phyloP scores from a whole-genome alignment of 2,329 filamentous ascomycete genomes.

The Aquanectria penicillioides region DNA sequence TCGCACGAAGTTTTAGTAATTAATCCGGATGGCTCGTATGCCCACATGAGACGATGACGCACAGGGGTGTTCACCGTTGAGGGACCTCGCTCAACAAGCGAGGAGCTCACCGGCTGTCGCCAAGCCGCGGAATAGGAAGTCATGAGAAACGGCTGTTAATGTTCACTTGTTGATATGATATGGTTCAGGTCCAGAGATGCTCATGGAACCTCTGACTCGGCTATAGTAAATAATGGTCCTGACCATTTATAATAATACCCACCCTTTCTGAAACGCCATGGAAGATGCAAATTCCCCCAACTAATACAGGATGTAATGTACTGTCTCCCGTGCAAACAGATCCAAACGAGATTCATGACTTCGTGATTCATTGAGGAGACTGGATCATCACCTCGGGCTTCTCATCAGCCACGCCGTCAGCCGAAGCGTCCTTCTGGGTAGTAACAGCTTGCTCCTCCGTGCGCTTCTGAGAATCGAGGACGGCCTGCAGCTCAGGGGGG shows the following conservation, averaged over 20 bases:
- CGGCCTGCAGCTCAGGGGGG: slow-evolving; percentile 66
- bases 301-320: slow-evolving; percentile 24
- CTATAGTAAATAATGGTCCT: slow-evolving; percentile 15
- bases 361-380: slow-evolving; percentile 38
- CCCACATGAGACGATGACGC: slow-evolving; percentile 20
- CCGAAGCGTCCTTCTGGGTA: slow-evolving; percentile 33
- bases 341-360: slow-evolving; percentile 14
- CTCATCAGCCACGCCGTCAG: slow-evolving; percentile 20
- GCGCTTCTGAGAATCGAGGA: slow-evolving; percentile 65
- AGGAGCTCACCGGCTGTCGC: background rate
- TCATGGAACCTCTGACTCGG: slow-evolving; percentile 7
- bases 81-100: background rate
- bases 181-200: slow-evolving; percentile 9
- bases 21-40: slow-evolving; percentile 9
- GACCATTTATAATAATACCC: slow-evolving; percentile 22
- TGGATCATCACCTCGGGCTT: slow-evolving; percentile 41
- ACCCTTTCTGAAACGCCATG: slow-evolving; percentile 42
- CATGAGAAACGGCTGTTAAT: slow-evolving; percentile 9
- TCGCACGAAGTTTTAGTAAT: slow-evolving; percentile 2
- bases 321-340: slow-evolving; percentile 29
- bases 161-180: background rate
- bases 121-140: background rate
- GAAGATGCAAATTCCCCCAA: slow-evolving; percentile 37
- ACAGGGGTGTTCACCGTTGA: no score
- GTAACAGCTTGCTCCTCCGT: slow-evolving; percentile 49